Evolutionary conservation across 2,329 filamentous ascomycete genomes (phyloP).

Genomic region (Beauveria bassiana): DNA sequence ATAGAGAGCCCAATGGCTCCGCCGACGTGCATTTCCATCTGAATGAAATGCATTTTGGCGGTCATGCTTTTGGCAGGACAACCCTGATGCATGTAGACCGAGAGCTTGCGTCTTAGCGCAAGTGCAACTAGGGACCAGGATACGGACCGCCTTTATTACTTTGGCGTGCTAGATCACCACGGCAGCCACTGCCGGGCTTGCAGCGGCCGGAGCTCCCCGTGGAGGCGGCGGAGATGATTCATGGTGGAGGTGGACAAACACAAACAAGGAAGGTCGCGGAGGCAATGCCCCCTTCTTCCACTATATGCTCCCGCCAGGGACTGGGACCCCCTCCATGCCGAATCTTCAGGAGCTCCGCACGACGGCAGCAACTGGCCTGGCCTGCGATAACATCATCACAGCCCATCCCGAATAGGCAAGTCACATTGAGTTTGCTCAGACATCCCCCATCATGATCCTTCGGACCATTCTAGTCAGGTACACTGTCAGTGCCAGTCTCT

Average conservation of each 20-base stretch:
- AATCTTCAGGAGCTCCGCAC: background rate
- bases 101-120: background rate
- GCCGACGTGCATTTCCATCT: background rate
- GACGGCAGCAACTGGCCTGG: no score
- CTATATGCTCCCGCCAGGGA: background rate
- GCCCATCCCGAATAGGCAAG: background rate
- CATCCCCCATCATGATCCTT: background rate
- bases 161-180: background rate
- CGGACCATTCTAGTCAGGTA: background rate
- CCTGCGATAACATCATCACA: background rate
- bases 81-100: background rate
- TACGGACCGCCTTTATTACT: background rate
- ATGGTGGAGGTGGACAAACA: background rate
- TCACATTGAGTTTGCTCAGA: background rate
- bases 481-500: background rate
- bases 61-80: background rate
- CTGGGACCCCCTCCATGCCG: background rate
- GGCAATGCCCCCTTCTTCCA: background rate
- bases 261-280: background rate
- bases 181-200: background rate
- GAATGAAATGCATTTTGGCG: background rate
- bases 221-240: background rate
- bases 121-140: background rate
- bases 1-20: background rate
- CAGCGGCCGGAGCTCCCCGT: background rate